Evolutionary conservation across 2,329 filamentous ascomycete genomes (phyloP), one percentile per base, ranked within the genome.

Genomic region (Bertia moriformis): DNA sequence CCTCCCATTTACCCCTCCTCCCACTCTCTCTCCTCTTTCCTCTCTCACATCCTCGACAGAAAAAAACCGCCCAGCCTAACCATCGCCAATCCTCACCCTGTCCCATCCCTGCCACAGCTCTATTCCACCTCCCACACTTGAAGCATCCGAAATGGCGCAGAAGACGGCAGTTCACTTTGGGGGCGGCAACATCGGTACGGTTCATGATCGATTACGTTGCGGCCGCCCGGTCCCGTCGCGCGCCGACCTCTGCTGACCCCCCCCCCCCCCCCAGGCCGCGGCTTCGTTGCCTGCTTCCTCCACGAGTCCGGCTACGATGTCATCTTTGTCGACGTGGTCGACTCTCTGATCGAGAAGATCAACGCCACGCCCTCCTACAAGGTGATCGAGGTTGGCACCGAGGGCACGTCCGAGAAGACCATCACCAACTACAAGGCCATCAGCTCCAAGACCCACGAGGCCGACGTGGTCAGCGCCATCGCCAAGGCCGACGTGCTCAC

Each of bases 371-470:
- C 77, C 41, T 82, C 76, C 13, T 98, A 96, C 73, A 78, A 81
- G 46, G 89, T 98, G 56, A 93, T 89, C 43, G 88, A 95, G 65
- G 86, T 95, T 50, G 88, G 87, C 48, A 71, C 77, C 38, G 82
- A 93, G 43, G 87, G 84, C 49, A 87, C 87, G 52, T 73, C 71
- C 41, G 77, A 77, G 52, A 87, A 83, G 62, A 81, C 67, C 51
- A 94, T 98, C 63, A 83, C 83, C 61, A 91, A 95, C 67, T 96
- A 94, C 71, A 83, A 85, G 39, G 91, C 91, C 61, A 83, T 96
- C 72, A 95, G 96, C 76, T 93, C 86, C 49, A 87, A 83, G 64
- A 77, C 80, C 46, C 69, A 94, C 56, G 82, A 93, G 65, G 69
- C 70, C 40, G 78, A 89, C 40, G 76, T 94, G 40, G 63, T 96